phyloP scores from a whole-genome alignment of 2,329 filamentous ascomycete species.

The Xylariaceae sp. region DNA sequence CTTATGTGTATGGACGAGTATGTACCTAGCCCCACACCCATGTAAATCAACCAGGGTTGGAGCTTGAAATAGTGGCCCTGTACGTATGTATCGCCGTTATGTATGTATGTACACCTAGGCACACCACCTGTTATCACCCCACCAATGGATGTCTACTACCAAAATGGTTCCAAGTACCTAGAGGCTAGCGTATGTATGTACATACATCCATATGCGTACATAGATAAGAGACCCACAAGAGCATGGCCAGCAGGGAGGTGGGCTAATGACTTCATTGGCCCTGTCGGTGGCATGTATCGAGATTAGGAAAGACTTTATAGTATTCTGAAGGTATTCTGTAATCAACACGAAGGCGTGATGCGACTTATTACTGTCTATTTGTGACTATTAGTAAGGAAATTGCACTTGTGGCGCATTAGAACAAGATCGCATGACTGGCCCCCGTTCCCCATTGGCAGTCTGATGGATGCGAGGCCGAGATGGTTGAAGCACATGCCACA shows the following conservation, averaged over 20 bases:
- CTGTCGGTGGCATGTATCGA: constrained; percentile 22
- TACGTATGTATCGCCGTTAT: no score
- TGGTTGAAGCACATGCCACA: background rate
- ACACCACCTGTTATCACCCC: background rate
- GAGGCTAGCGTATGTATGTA: no score
- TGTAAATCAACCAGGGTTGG: background rate
- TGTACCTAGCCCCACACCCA: no score
- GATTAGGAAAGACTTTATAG: constrained; percentile 1
- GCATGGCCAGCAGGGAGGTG: constrained; percentile 12
- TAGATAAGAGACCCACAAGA: constrained; percentile 7
- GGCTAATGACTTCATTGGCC: constrained; percentile 21
- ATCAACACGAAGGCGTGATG: constrained; percentile 15
- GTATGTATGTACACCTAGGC: background rate
- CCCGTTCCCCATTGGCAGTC: no score
- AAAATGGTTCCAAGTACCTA: no score
- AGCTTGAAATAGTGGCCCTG: background rate
- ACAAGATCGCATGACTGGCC: no score
- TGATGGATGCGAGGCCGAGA: background rate
- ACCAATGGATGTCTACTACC: no score
- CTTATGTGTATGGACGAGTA: background rate
- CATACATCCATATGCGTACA: background rate
- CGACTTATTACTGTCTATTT: constrained; percentile 1
- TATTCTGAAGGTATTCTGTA: constrained; percentile 12
- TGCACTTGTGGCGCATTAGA: background rate
- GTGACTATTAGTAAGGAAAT: background rate